Base-by-base conservation (phyloP, 371 early-diverging fungal genomes). In the Lichtheimia corymbifera region DNA sequence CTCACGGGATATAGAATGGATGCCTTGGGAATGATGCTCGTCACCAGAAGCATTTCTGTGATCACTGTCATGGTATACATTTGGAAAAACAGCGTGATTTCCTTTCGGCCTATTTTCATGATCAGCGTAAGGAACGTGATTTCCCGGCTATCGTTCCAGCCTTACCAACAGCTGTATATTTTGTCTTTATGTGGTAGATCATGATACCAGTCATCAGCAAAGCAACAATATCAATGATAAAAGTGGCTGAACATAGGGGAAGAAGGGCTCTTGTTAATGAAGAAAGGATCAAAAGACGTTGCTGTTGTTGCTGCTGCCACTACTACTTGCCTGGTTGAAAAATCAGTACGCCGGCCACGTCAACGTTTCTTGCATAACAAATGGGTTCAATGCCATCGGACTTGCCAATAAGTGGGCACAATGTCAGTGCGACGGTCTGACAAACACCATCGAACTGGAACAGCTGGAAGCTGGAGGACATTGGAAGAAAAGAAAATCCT, bases 301-400 rank as follows among this genome's bases (percentile, higher is more conserved):
- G 11, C 2, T 22, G 22, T 22, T 22, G 22, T 22, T 22, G 35
- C 28, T n/a, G n/a, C n/a, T n/a, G n/a, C n/a, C n/a, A n/a, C n/a
- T 28, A 11, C 5, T 6, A 18, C 57, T 66, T 82, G 91, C 92
- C 90, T 42, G 93, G 92, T 72, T 97, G 94, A 80, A 96, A 96
- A 24, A 96, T 80, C 27, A 96, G 79, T 28, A 83, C 77, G 55
- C 85, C 86, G 58, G 78, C 83, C 42, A 88, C 73, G 59, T 93
- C 93, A 59, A 95, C 90, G 74, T 96, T 96, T 40, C 97, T 83
- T 40, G 95, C 87, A 70, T 96, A 97, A 75, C 97, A 96, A 24
- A 76, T 62, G 14, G 97, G 94, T 65, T 94, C 95, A 57, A 89
- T 83, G 18, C 91, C 92, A 55, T 87, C 80, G 20, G 70, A 73